These are phyloP conservation scores for Beauveria australis DNA, from an alignment of 2,329 filamentous ascomycete genomes.

Conservation along the genomic window DNA sequence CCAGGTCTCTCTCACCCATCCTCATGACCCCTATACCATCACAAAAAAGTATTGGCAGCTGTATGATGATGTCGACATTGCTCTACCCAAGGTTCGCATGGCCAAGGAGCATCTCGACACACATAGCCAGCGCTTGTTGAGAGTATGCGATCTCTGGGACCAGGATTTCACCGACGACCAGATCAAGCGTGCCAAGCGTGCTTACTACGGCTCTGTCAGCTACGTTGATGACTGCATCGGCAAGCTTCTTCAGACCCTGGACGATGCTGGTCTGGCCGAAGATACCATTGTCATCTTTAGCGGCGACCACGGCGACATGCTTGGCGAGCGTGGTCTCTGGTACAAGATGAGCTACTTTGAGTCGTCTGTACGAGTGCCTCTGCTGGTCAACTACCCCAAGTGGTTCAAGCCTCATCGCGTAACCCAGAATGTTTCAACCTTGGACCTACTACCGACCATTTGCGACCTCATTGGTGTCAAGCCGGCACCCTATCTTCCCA, in stretches of 20 bases:
- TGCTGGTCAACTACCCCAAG: conserved; percentile 74
- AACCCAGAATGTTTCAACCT: conserved; percentile 76
- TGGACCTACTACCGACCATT: conserved; percentile 84
- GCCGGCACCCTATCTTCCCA: conserved; percentile 62
- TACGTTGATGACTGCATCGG: conserved; percentile 93
- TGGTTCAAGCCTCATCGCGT: conserved; percentile 70
- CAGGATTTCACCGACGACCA: conserved; percentile 78
- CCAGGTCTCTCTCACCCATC: conserved; percentile 79
- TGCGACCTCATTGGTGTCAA: conserved; percentile 72
- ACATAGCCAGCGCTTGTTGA: conserved; percentile 78
- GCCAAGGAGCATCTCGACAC: conserved; percentile 75
- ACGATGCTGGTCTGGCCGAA: conserved; percentile 70
- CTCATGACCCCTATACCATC: conserved; percentile 92
- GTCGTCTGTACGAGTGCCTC: conserved; percentile 79
- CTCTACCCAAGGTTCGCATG: conserved; percentile 69
- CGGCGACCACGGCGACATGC: conserved; percentile 92
- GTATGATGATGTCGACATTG: conserved; percentile 84
- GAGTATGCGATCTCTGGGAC: conserved; percentile 80
- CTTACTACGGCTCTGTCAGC: conserved; percentile 88
- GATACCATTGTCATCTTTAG: conserved; percentile 90
- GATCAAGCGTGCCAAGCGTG: conserved; percentile 74
- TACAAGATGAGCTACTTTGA: conserved; percentile 99
- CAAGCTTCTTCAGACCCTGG: conserved; percentile 67
- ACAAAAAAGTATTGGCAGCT: conserved; percentile 88
- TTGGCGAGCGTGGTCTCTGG: conserved; percentile 86